These are phyloP conservation scores for Grifola frondosa DNA, from an alignment of 1,284 basidiomycete genomes.

Conservation along the genomic window DNA sequence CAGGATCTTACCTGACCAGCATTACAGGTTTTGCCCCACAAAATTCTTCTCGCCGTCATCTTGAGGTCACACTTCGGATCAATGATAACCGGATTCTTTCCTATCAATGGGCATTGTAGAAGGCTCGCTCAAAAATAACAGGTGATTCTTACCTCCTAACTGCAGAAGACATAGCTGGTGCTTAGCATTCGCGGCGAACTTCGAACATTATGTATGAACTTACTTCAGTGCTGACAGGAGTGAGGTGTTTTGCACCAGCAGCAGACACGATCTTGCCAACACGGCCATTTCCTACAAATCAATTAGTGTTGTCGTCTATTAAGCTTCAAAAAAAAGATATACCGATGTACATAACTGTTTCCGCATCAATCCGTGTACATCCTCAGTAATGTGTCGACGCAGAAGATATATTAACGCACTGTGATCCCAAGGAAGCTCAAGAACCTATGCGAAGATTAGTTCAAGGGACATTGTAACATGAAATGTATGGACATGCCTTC, in stretches of 20 bases:
- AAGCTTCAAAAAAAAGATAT: slow-evolving; percentile 1
- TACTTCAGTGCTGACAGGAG: slow-evolving; percentile 78
- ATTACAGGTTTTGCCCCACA: slow-evolving; percentile 82
- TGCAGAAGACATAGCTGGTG: too few relatives aligned
- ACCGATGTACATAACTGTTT: slow-evolving; percentile 57
- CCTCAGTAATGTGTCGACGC: background rate
- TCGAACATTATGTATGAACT: too few relatives aligned
- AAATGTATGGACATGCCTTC: slow-evolving; percentile 39
- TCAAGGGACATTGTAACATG: background rate
- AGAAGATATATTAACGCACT: slow-evolving; percentile 48
- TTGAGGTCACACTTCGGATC: slow-evolving; percentile 66
- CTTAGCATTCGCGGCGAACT: too few relatives aligned
- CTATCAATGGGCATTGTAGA: slow-evolving; percentile 35
- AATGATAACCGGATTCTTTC: slow-evolving; percentile 84
- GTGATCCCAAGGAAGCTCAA: slow-evolving; percentile 84
- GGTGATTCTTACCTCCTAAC: slow-evolving; percentile 2
- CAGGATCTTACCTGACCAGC: slow-evolving; percentile 56
- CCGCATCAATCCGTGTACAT: background rate
- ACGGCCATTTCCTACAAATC: slow-evolving; percentile 53
- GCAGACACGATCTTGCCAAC: slow-evolving; percentile 75
- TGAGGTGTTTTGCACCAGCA: slow-evolving; percentile 83
- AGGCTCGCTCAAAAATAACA: background rate
- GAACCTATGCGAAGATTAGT: slow-evolving; percentile 39
- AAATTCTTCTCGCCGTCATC: slow-evolving; percentile 58
- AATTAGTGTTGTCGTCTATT: background rate